phyloP scores from a whole-genome alignment of 306 rosid species.

The Castanopsis chinensis region DNA sequence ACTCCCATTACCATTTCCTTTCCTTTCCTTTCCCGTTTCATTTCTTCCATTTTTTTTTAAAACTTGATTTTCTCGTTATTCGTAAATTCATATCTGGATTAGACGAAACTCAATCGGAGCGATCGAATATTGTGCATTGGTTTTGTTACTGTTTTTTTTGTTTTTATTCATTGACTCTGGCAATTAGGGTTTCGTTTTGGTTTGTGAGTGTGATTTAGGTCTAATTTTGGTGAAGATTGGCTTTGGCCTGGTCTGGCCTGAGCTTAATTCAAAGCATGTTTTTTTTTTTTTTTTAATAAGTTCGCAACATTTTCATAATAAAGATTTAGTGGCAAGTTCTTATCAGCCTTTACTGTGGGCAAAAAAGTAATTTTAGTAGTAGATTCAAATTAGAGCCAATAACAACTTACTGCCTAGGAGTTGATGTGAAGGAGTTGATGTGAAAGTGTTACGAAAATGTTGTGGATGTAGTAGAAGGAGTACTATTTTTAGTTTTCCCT shows the following conservation, averaged over 20 bases:
- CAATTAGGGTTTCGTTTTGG: neutral
- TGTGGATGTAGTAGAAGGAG: neutral
- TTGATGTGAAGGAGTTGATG: no score
- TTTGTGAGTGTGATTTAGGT: neutral
- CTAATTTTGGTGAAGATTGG: neutral
- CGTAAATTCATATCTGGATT: neutral
- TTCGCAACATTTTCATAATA: no score
- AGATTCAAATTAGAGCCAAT: no score
- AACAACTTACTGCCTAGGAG: fast-evolving
- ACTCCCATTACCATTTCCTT: neutral
- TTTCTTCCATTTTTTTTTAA: no score
- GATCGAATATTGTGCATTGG: neutral
- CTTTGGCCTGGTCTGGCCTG: neutral
- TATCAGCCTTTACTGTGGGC: fast-evolving
- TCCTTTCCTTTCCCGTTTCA: neutral
- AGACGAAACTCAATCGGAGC: neutral
- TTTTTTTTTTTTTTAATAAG: no score
- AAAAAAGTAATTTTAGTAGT: neutral
- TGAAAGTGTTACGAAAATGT: no score
- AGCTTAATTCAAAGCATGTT: neutral
- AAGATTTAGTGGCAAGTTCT: fast-evolving
- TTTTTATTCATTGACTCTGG: neutral
- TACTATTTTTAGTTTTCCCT: neutral
- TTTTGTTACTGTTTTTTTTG: neutral
- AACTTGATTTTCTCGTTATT: neutral